Conservation (phyloP, 75 land plant genomes). For the Isoetes taiwanensis region DNA sequence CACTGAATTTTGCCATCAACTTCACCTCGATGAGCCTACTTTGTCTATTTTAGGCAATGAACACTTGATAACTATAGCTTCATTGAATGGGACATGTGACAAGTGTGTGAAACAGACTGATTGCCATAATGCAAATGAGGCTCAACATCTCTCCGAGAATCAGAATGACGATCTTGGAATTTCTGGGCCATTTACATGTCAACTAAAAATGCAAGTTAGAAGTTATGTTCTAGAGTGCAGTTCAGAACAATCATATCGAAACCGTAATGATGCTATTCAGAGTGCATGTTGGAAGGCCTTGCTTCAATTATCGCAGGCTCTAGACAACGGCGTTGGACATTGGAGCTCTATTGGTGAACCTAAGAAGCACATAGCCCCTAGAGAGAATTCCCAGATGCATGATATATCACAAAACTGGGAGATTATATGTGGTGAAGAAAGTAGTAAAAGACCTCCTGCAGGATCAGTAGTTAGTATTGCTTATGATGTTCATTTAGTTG, state of each 20-base stretch:
- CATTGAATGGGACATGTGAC: neutral
- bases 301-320: too few species aligned
- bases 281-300: constrained; percentile 58
- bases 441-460: constrained; percentile 26
- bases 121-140: neutral
- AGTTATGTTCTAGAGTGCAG: constrained; percentile 27
- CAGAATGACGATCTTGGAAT: neutral
- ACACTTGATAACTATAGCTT: constrained; percentile 8
- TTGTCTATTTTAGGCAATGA: constrained; percentile 21
- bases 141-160: neutral
- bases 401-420: too few species aligned
- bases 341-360: neutral
- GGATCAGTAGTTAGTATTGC: constrained; percentile 50
- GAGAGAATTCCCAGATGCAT: too few species aligned
- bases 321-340: too few species aligned
- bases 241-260: constrained; percentile 39
- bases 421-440: constrained; percentile 8
- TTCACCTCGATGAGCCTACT: constrained; percentile 50
- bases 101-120: neutral
- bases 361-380: constrained; percentile 1
- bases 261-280: constrained; percentile 60
- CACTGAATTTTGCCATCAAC: constrained; percentile 54
- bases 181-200: constrained; percentile 28
- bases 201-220: constrained; percentile 35
- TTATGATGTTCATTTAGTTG: constrained; percentile 31